phyloP scores from a whole-genome alignment of 1,139 yeast genomes.

The Kurtzmaniella quercitrusa region DNA sequence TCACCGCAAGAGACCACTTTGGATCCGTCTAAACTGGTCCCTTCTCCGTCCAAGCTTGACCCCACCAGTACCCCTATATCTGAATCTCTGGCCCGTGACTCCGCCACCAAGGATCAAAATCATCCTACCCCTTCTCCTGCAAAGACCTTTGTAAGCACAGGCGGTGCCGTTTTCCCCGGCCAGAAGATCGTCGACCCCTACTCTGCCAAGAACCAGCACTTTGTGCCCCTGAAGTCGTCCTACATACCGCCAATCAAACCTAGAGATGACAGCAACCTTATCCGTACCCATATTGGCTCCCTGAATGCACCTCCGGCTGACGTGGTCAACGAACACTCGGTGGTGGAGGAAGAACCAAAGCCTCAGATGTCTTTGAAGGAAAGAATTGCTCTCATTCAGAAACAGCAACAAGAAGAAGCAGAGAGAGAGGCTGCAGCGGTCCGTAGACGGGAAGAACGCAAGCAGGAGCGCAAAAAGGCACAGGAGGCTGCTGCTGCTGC shows the following conservation, averaged over 20 bases:
- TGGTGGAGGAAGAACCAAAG: conserved; percentile 35
- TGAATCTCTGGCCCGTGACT: conserved; percentile 10
- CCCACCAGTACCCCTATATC: conserved; percentile 8
- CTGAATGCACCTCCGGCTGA: conserved; percentile 15
- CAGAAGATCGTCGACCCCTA: conserved; percentile 38
- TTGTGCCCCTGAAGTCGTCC: conserved; percentile 39
- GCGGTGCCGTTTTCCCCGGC: conserved; percentile 18
- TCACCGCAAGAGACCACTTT: conserved; percentile 1
- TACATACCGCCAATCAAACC: conserved; percentile 44
- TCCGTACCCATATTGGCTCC: conserved; percentile 17
- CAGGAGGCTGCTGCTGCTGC: not conserved
- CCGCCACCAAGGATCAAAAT: conserved; percentile 4
- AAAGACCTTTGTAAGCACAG: not conserved
- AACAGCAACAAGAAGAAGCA: conserved; percentile 77
- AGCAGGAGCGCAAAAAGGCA: conserved; percentile 23
- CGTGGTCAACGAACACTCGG: conserved; percentile 12
- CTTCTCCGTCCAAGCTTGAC: conserved; percentile 7
- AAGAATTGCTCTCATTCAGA: conserved; percentile 77
- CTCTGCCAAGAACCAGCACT: conserved; percentile 39
- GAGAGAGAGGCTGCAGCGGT: conserved; percentile 65
- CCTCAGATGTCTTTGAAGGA: conserved; percentile 85
- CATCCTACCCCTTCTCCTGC: conserved; percentile 2
- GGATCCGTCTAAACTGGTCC: not conserved
- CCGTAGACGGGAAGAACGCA: conserved; percentile 55
- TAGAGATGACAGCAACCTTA: conserved; percentile 33